Evolutionary conservation across 768 basidiomycete species (phyloP).

Genomic region (Mycena olivaceomarginata): DNA sequence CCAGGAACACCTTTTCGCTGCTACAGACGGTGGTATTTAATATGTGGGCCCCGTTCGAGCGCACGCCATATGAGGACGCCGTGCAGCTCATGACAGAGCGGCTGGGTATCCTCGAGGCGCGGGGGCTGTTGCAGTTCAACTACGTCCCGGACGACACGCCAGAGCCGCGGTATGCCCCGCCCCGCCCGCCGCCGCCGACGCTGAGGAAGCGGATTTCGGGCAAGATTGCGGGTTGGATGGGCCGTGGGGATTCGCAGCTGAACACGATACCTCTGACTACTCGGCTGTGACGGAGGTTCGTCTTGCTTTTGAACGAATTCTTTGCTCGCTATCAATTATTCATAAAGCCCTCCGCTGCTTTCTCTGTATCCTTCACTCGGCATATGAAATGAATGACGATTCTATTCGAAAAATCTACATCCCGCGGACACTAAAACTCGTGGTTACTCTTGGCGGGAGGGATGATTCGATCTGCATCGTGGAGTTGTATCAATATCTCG

Average conservation of each 20-base stretch:
- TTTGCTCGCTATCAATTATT: no score
- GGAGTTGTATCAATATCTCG: no score
- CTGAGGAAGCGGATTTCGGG: neutral
- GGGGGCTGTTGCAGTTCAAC: constrained; percentile 13
- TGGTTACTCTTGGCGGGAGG: no score
- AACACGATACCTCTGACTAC: no score
- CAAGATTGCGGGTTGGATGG: constrained; percentile 6
- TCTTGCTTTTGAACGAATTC: no score
- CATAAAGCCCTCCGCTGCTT: no score
- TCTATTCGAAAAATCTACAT: no score
- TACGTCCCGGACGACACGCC: constrained; percentile 12
- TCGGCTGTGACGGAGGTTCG: no score
- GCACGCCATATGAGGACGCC: constrained; percentile 16
- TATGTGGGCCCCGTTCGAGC: constrained; percentile 20
- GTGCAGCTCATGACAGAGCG: constrained; percentile 16
- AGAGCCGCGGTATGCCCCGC: neutral
- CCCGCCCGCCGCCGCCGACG: neutral
- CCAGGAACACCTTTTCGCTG: neutral
- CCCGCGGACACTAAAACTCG: no score
- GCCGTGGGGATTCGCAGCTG: neutral
- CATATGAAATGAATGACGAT: no score
- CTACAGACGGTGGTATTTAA: constrained; percentile 15
- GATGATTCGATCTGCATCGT: no score
- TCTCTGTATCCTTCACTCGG: no score
- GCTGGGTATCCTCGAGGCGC: neutral